Percentiles rank a stretch among this genome's conserved stretches.
Conservation (phyloP, 331 rosid genomes). For the Arachis monticola region DNA sequence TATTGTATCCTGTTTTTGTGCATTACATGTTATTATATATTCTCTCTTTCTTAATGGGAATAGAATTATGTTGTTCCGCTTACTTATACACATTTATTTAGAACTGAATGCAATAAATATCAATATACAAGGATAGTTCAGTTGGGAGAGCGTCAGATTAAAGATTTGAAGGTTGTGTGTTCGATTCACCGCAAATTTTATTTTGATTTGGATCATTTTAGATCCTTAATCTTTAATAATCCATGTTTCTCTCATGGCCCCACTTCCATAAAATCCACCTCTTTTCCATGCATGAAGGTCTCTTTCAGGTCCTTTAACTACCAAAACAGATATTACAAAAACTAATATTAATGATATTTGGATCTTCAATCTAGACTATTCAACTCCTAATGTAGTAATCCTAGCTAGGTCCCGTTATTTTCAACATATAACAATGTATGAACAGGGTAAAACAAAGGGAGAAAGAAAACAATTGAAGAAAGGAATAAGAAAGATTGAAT, state of each 20-base stretch:
- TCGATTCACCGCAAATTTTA: slow-evolving; percentile 50
- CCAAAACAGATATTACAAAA: no score
- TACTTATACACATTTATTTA: no score
- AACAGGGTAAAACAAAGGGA: neutral
- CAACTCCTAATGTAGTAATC: no score
- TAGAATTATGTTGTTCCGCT: no score
- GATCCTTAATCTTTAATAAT: neutral
- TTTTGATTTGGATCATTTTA: neutral
- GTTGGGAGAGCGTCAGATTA: slow-evolving; percentile 80
- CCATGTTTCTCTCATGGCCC: neutral
- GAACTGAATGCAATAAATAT: neutral
- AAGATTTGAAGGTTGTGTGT: slow-evolving; percentile 92
- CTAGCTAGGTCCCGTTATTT: no score
- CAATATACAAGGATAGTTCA: slow-evolving; percentile 29
- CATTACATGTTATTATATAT: no score
- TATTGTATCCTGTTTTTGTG: no score
- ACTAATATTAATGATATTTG: no score
- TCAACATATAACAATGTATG: neutral
- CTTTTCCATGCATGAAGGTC: neutral
- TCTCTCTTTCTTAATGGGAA: no score
- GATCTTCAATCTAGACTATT: no score
- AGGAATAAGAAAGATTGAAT: neutral
- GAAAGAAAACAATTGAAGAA: neutral
- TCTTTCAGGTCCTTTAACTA: neutral
- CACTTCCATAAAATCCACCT: neutral